Evolutionary conservation across 305 asterid species (phyloP).

Genomic region (Coffea humblotiana): DNA sequence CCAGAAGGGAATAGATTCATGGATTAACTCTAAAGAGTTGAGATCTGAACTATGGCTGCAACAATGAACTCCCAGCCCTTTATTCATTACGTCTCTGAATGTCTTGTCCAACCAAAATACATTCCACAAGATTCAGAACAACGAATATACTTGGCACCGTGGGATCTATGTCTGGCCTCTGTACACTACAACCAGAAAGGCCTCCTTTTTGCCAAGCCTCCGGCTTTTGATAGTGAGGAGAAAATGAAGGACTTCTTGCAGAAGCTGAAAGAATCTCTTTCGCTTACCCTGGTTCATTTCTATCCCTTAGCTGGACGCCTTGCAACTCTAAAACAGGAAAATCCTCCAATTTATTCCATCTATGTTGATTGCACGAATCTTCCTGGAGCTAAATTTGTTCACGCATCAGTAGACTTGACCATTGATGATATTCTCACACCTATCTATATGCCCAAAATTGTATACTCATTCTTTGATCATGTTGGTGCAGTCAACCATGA

Average conservation of each 20-base stretch:
- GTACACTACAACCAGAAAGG: constrained; percentile 38
- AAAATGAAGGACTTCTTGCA: constrained; percentile 12
- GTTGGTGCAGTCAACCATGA: constrained; percentile 36
- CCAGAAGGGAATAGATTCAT: too few species aligned
- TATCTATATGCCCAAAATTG: constrained; percentile 31
- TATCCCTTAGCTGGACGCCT: constrained; percentile 38
- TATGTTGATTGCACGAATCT: constrained; percentile 24
- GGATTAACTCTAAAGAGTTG: too few species aligned
- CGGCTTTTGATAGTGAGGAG: constrained; percentile 13
- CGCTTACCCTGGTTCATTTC: background rate
- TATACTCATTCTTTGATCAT: background rate
- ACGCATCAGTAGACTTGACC: constrained; percentile 27
- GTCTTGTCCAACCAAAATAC: constrained; percentile 33
- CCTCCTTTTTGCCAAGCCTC: constrained; percentile 33
- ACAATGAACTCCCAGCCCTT: background rate
- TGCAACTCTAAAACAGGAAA: constrained; percentile 29
- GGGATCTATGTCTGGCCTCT: constrained; percentile 34
- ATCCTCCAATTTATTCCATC: constrained; percentile 24
- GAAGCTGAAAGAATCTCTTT: constrained; percentile 35
- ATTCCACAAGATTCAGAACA: constrained; percentile 20
- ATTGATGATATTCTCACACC: constrained; percentile 33
- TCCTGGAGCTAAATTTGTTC: constrained; percentile 41
- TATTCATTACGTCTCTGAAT: constrained; percentile 29
- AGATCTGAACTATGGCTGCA: background rate
- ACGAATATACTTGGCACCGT: constrained; percentile 20